Evolutionary conservation across 345 rosid genomes (phyloP), one percentile per base, ranked within the genome.

Genomic region (Kernera saxatilis): DNA sequence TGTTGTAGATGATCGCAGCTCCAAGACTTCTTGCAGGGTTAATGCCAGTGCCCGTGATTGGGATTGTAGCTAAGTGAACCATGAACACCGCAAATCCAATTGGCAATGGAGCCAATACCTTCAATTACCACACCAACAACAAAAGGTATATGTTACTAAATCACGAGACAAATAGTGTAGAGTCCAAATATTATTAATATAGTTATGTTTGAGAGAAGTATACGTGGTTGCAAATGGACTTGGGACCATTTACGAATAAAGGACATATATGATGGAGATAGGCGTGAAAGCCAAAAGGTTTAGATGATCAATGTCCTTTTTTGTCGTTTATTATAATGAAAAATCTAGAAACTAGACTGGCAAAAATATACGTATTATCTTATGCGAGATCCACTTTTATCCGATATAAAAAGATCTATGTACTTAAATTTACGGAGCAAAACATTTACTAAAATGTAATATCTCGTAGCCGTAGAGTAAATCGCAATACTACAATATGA

Each of bases 21-120:
- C 98, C 98, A 1, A 92, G 84, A 65, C 98, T 92, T 81, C 98
- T 83, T 3, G 98, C 98, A 9, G 98, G 98, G 86, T 92, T 92
- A 77, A 92, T 92, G 32, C 98, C 96, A 19, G 96, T 90, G 5
- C 98, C 98, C n/a, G 96, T 88, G 77, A 92, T 77, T 18, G 98
- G 98, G 23, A 92, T 92, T 21, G 98, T 92, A 44, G 93, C 96
- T 29, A 92, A 77, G 73, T 92, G 98, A 72, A 92, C 98, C 74
- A 90, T 92, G 82, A 92, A 92, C 69, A 92, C 98, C 5, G 98
- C 96, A 76, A 92, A 90, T 72, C 98, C 98, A 62, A 92, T 92
- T 1, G 98, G 98, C 3, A 92, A 91, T 23, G 98, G 98, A 26
- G 98, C 98, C 86, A 92, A 84, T 0, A 92, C 95, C 98, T 88